Evolutionary conservation across 805 yeast genomes (phyloP).

Genomic region (Cyberlindnera maritima): DNA sequence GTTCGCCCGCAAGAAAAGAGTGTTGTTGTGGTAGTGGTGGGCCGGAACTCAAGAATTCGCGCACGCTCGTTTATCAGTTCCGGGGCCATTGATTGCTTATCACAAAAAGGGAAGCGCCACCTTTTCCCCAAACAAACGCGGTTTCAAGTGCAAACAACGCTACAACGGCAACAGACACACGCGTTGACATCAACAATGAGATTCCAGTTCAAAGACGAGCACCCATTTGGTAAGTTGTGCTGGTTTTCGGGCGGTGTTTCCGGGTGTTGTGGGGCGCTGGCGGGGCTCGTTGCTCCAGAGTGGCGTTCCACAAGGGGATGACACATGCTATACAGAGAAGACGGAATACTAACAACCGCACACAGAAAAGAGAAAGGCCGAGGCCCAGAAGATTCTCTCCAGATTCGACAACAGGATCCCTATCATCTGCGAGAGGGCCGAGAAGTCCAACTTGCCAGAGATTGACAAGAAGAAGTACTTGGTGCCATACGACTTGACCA

Average conservation of each 20-base stretch:
- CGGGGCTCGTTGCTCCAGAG: background rate
- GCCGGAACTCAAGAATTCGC: too few relatives aligned
- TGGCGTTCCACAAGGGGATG: background rate
- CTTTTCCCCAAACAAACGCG: conserved; percentile 3
- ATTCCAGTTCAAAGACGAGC: conserved; percentile 93
- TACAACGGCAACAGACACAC: background rate
- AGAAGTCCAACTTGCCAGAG: conserved; percentile 92
- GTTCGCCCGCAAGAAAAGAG: too few relatives aligned
- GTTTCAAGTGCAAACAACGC: background rate
- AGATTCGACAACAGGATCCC: conserved; percentile 93
- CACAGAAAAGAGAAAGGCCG: conserved; percentile 87
- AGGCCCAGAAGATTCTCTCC: conserved; percentile 84
- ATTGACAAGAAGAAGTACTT: conserved; percentile 96
- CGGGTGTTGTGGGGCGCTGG: background rate
- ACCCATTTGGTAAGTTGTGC: conserved; percentile 88
- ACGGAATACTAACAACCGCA: conserved; percentile 2
- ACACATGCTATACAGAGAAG: too few relatives aligned
- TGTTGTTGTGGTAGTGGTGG: too few relatives aligned
- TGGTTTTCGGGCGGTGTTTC: background rate
- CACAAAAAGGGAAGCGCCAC: conserved; percentile 6
- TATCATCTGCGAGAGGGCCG: conserved; percentile 94
- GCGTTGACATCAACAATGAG: conserved; percentile 49
- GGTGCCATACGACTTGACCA: conserved; percentile 94
- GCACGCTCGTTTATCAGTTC: background rate
- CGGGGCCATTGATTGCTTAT: conserved; percentile 4